A percentile compares a stretch with the other conserved stretches of the same genome.
Conservation (phyloP, 257 asterid genomes). For the Solanum sejunctum region DNA sequence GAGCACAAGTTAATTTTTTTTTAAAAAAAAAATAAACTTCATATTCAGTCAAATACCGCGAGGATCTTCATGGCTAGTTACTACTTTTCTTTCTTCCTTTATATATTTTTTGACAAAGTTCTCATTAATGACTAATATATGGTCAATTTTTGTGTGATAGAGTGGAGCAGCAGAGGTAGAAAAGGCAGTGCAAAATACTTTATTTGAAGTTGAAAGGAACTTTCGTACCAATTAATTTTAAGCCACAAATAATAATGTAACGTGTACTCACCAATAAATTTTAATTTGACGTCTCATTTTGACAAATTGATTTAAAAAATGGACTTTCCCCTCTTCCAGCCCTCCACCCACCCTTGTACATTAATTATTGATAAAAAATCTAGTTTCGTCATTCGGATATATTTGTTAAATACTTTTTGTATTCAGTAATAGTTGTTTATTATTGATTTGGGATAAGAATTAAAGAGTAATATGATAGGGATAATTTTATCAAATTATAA, state of each 20-base stretch:
- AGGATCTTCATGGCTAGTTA: neutral
- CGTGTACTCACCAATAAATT: neutral
- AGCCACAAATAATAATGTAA: neutral
- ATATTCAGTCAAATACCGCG: neutral
- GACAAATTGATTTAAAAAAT: neutral
- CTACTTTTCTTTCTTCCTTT: neutral
- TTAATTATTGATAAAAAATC: too few relatives aligned
- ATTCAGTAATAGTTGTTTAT: too few relatives aligned
- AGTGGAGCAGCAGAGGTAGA: conserved; percentile 31
- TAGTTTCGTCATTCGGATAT: too few relatives aligned
- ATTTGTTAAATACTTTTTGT: too few relatives aligned
- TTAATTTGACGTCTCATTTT: neutral
- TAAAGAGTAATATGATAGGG: too few relatives aligned
- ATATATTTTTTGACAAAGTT: neutral
- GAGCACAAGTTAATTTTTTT: too few relatives aligned
- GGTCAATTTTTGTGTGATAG: neutral
- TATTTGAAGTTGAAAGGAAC: conserved; percentile 33
- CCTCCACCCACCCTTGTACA: too few relatives aligned
- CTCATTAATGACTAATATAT: neutral
- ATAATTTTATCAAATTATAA: too few relatives aligned
- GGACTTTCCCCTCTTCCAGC: neutral
- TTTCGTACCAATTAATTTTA: neutral
- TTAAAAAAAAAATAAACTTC: too few relatives aligned
- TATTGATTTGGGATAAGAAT: too few relatives aligned
- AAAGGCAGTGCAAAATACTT: conserved; percentile 21